Conservation (phyloP, 768 basidiomycete species). For the Dictyophora rubrovolvata region DNA sequence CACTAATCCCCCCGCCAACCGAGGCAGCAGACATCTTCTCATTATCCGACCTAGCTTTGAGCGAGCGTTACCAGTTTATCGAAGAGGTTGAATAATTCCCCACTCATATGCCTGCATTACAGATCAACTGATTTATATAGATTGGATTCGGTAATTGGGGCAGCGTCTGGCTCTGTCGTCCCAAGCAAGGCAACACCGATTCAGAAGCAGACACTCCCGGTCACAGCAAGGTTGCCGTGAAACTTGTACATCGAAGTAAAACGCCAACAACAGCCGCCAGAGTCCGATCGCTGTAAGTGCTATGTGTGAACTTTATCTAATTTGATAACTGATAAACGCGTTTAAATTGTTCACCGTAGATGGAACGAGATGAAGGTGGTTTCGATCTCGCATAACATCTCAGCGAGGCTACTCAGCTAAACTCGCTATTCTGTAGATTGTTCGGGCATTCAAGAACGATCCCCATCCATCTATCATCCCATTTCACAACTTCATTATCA, state of each 20-base stretch:
- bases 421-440: slow-evolving; percentile 33
- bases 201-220: slow-evolving; percentile 31
- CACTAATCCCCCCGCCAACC: slow-evolving; percentile 16
- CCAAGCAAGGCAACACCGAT: slow-evolving; percentile 36
- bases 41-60: slow-evolving; percentile 61
- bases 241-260: slow-evolving; percentile 80
- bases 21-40: slow-evolving; percentile 55
- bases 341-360: slow-evolving; percentile 28
- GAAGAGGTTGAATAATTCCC: slow-evolving; percentile 45
- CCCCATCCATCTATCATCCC: slow-evolving; percentile 87
- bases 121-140: slow-evolving; percentile 27
- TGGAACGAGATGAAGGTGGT: slow-evolving; percentile 89
- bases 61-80: slow-evolving; percentile 62
- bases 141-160: slow-evolving; percentile 94
- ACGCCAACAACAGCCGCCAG: slow-evolving; percentile 78
- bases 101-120: not conserved
- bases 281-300: slow-evolving; percentile 71
- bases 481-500: slow-evolving; percentile 91
- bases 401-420: not conserved
- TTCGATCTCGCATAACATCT: not conserved
- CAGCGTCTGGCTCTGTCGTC: slow-evolving; percentile 71
- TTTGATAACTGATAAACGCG: not conserved
- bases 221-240: slow-evolving; percentile 66
- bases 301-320: not conserved
- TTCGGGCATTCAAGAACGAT: slow-evolving; percentile 71